These are phyloP conservation scores for Xerocomellus intermedius DNA, from an alignment of 768 basidiomycete genomes.

Conservation along the genomic window DNA sequence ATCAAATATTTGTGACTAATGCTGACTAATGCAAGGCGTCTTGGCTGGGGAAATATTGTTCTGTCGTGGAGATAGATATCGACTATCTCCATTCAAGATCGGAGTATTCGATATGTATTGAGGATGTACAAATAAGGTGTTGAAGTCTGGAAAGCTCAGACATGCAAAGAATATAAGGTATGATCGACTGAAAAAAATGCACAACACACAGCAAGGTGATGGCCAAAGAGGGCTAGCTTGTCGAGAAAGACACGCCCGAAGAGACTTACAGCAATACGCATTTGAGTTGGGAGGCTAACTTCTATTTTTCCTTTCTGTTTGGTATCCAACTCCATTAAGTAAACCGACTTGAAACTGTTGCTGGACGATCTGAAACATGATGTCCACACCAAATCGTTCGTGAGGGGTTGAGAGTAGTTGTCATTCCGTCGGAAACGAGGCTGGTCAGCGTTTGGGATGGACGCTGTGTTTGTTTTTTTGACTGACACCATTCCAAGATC, in stretches of 20 bases:
- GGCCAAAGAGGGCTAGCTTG: not conserved
- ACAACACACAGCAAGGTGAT: not conserved
- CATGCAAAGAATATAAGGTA: no score
- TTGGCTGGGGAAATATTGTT: no score
- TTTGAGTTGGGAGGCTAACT: not conserved
- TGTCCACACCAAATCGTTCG: not conserved
- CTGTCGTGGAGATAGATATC: no score
- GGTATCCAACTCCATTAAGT: not conserved
- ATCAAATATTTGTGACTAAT: no score
- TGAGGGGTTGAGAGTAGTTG: not conserved
- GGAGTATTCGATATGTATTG: no score
- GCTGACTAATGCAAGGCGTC: no score
- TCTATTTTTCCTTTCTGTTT: not conserved
- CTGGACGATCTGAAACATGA: not conserved
- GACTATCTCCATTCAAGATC: no score
- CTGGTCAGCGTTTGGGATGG: not conserved
- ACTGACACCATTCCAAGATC: not conserved
- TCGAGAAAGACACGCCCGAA: not conserved
- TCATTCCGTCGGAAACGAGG: not conserved
- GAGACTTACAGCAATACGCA: not conserved
- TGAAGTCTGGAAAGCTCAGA: not conserved
- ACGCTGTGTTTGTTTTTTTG: not conserved
- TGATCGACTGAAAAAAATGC: not conserved
- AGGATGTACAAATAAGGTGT: no score
- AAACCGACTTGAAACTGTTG: not conserved